Base-by-base conservation (phyloP, 164 flowering plant species). In the Nymphaea colorata region DNA sequence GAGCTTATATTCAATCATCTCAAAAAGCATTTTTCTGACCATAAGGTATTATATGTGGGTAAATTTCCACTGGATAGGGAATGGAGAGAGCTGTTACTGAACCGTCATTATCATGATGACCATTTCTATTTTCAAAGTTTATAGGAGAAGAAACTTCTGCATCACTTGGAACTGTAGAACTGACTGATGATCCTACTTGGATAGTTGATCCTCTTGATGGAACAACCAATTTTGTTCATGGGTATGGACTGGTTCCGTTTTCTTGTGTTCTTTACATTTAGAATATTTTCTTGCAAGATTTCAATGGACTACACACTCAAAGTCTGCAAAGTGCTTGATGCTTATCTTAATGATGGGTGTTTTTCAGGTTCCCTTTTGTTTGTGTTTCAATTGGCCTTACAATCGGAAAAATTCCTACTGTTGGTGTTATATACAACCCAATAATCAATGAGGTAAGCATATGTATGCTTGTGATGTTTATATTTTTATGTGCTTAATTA, bases 111-210 rank as follows among this genome's bases (percentile, higher is more conserved):
- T 41, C 47, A n/a, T 17, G 41, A n/a, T 57, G 55, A 8, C 7
- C 25, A n/a, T n/a, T 17, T 61, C n/a, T 61, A 17, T 64, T 10
- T 18, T 75, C 15, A 62, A 76, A 93, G 99, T 87, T 90, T 71
- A 95, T 95, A 66, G 99, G 99, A 15, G 98, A 95, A 81, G 98
- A 92, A 84, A 95, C 97, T 47, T 83, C 94, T 67, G 98, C 98
- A 72, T 94, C 96, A 44, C 67, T 42, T 76, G 99, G 99, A 17
- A 66, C 66, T 62, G 71, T 83, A 3, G 94, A 88, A 73, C 80
- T 92, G 75, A 90, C 96, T 25, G 93, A 90, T 75, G 82, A 87
- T 14, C 99, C 99, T 17, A 95, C 97, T 2, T 95, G 99, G 99
- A 88, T 95, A 59, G 96, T 95, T 62, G 99, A 95, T 74, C 99